Conservation (phyloP, 2,329 filamentous ascomycete species). For the Ustilaginoidea virens region DNA sequence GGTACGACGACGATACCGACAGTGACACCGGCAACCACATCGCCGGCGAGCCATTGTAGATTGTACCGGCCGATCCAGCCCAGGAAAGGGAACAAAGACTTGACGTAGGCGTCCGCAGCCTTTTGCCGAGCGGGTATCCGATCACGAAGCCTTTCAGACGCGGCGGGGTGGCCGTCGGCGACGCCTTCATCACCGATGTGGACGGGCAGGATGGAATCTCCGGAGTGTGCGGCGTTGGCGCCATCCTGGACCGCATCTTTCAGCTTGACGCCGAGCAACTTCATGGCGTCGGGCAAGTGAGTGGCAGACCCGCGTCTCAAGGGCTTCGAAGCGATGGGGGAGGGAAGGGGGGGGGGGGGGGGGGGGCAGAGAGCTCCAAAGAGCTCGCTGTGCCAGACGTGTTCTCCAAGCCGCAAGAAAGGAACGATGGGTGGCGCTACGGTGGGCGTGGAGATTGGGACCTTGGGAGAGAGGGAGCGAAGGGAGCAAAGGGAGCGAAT, state of each 20-base stretch:
- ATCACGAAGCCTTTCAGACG: constrained; percentile 53
- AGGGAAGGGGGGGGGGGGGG: neutral
- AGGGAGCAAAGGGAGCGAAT: no score
- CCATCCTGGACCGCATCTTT: constrained; percentile 33
- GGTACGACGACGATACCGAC: constrained; percentile 67
- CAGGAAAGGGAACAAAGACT: constrained; percentile 70
- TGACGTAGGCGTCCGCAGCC: constrained; percentile 43
- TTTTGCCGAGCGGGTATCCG: constrained; percentile 43
- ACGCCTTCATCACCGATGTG: constrained; percentile 62
- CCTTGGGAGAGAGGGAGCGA: no score
- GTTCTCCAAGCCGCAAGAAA: neutral
- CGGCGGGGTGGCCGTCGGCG: constrained; percentile 66
- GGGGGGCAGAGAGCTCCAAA: neutral
- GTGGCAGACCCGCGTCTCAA: no score
- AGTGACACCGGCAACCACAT: constrained; percentile 61
- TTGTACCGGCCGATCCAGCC: constrained; percentile 90
- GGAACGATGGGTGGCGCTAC: no score
- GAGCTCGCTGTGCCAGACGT: neutral
- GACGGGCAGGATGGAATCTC: constrained; percentile 65
- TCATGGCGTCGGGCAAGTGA: no score
- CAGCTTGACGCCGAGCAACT: constrained; percentile 68
- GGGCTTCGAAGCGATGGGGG: neutral
- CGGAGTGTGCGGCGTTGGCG: constrained; percentile 49
- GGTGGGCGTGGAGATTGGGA: no score
- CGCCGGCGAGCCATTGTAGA: constrained; percentile 71